Evolutionary conservation across 257 asterid species (phyloP).

Genomic region (Mentha longifolia): DNA sequence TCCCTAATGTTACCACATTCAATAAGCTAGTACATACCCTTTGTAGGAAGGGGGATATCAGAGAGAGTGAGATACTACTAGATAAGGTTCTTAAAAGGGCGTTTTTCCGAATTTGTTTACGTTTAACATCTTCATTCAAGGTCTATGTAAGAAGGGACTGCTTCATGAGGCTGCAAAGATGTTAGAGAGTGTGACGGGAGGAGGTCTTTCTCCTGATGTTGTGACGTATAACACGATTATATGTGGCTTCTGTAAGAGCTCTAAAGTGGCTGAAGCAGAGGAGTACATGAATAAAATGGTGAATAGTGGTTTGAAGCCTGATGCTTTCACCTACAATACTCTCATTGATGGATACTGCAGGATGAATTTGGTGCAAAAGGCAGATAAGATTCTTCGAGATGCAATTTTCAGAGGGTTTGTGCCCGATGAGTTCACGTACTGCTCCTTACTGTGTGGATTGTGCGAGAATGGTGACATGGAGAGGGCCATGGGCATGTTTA

Average conservation of each 20-base stretch:
- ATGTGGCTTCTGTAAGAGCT: slow-evolving; percentile 69
- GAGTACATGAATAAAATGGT: slow-evolving; percentile 76
- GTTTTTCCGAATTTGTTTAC: slow-evolving; percentile 73
- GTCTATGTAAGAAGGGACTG: slow-evolving; percentile 72
- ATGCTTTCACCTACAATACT: slow-evolving; percentile 80
- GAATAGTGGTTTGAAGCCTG: slow-evolving; percentile 71
- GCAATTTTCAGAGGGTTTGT: no score
- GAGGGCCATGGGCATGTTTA: slow-evolving; percentile 60
- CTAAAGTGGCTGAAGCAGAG: slow-evolving; percentile 78
- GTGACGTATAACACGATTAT: slow-evolving; percentile 87
- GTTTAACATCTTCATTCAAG: slow-evolving; percentile 81
- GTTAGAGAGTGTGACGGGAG: slow-evolving; percentile 48
- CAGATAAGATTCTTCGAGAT: slow-evolving; percentile 63
- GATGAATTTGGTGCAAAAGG: no score
- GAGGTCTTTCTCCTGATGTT: slow-evolving; percentile 70
- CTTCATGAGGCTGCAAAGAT: slow-evolving; percentile 72
- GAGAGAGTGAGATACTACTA: slow-evolving; percentile 73
- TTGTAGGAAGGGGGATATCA: slow-evolving; percentile 76
- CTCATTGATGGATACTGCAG: slow-evolving; percentile 84
- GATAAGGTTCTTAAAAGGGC: slow-evolving; percentile 82
- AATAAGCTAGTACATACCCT: slow-evolving; percentile 75
- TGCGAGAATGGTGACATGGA: slow-evolving; percentile 74
- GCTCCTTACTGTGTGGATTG: no score
- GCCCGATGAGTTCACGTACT: no score
- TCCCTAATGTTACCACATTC: slow-evolving; percentile 70